Evolutionary conservation across 1,284 basidiomycete genomes (phyloP), one percentile per base, ranked within the genome.

Genomic region (Schizophyllum amplum): DNA sequence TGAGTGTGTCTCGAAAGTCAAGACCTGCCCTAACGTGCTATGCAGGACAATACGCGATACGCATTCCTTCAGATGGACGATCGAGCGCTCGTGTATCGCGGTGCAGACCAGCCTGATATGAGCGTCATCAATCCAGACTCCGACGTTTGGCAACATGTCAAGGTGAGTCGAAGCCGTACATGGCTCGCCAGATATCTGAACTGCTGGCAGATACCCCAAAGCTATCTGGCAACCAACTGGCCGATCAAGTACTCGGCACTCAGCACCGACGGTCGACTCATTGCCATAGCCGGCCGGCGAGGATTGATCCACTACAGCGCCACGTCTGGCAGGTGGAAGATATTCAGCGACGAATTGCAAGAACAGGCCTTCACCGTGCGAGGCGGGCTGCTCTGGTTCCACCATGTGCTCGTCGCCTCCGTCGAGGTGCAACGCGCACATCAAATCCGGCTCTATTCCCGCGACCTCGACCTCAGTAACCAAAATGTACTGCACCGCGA

Each of bases 81-180:
- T 67, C 83, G 92, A 47, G 88, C 94, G 1, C 79, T 98, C 3
- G 86, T 99, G n/a, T 99, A 98, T 68, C 84, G 97, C 58, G 96
- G 97, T 2, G 91, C 93, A 21, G 96, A 99, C 70, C 94, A 98
- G 71, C 94, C 94, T 6, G 96, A 99, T 67, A 90, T 97, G 86
- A 95, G 93, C 66, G 87, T 99, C 52, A 98, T 99, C 69, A 98
- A 98, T 67, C 96, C 96, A n/a, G 95, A 98, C 67, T 93, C 92
- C 2, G 96, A 98, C 65, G 94, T 98, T 6, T 98, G 95, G 94
- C 93, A 98, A 64, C 89, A 93, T 72, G 90, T 98, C 69, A 94
- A 94, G 79, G 91, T 80, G 62, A 57, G 67, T 63, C 22, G 49
- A 27, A 24, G 46, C 52, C 55, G 5, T 24, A n/a, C 13, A 13